Conservation (phyloP, 306 rosid genomes). For the Luffa aegyptiaca region DNA sequence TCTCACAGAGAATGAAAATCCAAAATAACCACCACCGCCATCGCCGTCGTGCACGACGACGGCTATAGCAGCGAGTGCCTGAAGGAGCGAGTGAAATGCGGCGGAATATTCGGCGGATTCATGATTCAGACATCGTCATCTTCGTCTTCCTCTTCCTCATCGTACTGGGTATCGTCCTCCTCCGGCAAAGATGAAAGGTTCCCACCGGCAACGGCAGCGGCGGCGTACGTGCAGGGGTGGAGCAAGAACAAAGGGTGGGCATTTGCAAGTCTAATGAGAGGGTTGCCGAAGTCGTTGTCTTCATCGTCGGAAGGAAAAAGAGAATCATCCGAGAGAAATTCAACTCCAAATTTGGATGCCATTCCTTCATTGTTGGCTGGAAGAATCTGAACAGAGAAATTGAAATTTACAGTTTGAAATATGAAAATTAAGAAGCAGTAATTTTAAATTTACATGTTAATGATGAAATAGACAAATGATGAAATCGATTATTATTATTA, state of each 20-base stretch:
- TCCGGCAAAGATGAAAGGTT: constrained; percentile 46
- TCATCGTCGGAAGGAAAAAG: constrained; percentile 28
- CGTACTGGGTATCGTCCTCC: constrained; percentile 67
- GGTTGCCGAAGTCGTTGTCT: constrained; percentile 30
- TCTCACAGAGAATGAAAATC: constrained; percentile 81
- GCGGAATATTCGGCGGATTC: constrained; percentile 80
- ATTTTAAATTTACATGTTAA: constrained; percentile 17
- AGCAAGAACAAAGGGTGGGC: constrained; percentile 74
- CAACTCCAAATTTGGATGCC: background rate
- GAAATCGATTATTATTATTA: background rate
- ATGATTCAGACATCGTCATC: constrained; percentile 59
- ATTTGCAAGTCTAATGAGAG: constrained; percentile 86
- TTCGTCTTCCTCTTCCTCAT: constrained; percentile 55
- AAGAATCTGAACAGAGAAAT: background rate
- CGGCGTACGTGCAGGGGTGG: constrained; percentile 18
- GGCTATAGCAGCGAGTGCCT: constrained; percentile 26
- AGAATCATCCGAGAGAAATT: background rate
- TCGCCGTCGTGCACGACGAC: constrained; percentile 1
- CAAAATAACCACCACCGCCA: constrained; percentile 1
- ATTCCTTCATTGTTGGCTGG: constrained; percentile 12
- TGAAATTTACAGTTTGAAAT: background rate
- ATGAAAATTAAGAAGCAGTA: constrained; percentile 27
- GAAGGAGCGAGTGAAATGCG: constrained; percentile 77
- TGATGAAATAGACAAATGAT: background rate
- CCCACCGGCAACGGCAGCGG: background rate